A percentile compares a stretch with the other conserved stretches of the same genome.
phyloP scores from a whole-genome alignment of 179 eudicot genomes.

The Carnegiea gigantea region DNA sequence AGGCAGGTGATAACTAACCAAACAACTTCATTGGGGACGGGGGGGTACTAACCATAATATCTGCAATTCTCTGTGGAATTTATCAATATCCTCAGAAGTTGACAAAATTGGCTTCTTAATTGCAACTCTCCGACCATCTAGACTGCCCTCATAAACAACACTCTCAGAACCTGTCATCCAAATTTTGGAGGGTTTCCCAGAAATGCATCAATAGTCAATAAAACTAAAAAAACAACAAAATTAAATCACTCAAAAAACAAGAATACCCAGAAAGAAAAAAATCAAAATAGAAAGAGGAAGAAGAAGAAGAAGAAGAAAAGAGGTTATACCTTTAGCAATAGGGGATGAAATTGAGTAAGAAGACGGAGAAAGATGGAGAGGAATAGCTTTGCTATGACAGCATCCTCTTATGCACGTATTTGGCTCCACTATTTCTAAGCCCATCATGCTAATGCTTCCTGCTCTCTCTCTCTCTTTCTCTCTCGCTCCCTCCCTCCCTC shows the following conservation, averaged over 20 bases:
- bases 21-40: background rate
- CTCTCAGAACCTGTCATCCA: slow-evolving; percentile 70
- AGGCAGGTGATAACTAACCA: background rate
- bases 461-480: background rate
- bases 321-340: slow-evolving; percentile 65
- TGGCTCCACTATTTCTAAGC: slow-evolving; percentile 52
- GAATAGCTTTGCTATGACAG: slow-evolving; percentile 73
- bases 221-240: background rate
- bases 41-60: slow-evolving; percentile 54
- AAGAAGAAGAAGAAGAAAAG: background rate
- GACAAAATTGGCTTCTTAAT: slow-evolving; percentile 84
- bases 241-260: background rate
- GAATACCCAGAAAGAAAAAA: background rate
- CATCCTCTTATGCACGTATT: slow-evolving; percentile 88
- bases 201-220: background rate
- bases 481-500: background rate
- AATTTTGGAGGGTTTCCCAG: background rate
- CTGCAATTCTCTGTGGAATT: slow-evolving; percentile 83
- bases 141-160: slow-evolving; percentile 72
- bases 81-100: slow-evolving; percentile 81
- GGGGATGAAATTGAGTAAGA: slow-evolving; percentile 62
- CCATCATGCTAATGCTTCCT: slow-evolving; percentile 34
- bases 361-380: slow-evolving; percentile 78
- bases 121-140: slow-evolving; percentile 74
- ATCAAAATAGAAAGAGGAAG: too few species aligned